These are phyloP conservation scores for Kwoniella shandongensis DNA, from an alignment of 768 basidiomycete species.

Conservation along the genomic window DNA sequence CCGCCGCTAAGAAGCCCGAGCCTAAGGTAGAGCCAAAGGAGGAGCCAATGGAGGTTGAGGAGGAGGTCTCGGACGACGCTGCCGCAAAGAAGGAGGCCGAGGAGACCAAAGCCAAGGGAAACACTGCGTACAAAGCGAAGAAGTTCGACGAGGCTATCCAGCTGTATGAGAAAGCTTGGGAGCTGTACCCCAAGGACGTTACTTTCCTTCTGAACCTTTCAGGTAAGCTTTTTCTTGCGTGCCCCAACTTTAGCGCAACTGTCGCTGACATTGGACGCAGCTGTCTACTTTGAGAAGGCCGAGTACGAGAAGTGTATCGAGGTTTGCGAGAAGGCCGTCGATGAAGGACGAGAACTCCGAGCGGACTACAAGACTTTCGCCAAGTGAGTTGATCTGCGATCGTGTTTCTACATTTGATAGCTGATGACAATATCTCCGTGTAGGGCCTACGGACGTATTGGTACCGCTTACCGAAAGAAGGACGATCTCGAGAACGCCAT, in stretches of 20 bases:
- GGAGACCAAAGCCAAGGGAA: slow-evolving; percentile 74
- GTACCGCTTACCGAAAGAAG: slow-evolving; percentile 79
- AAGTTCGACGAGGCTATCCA: slow-evolving; percentile 74
- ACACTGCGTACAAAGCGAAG: slow-evolving; percentile 80
- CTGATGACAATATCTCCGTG: slow-evolving; percentile 2
- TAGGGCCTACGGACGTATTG: slow-evolving; percentile 80
- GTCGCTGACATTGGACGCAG: slow-evolving; percentile 54
- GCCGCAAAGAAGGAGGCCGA: slow-evolving; percentile 74
- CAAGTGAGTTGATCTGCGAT: slow-evolving; percentile 57
- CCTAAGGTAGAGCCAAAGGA: slow-evolving; percentile 48
- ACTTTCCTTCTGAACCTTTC: slow-evolving; percentile 89
- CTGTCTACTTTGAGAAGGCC: slow-evolving; percentile 89
- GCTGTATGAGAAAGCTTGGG: slow-evolving; percentile 86
- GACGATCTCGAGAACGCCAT: slow-evolving; percentile 73
- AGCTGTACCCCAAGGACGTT: slow-evolving; percentile 86
- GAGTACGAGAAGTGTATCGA: slow-evolving; percentile 89
- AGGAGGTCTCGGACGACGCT: slow-evolving; percentile 66
- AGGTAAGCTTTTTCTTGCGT: slow-evolving; percentile 56
- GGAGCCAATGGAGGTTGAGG: slow-evolving; percentile 56
- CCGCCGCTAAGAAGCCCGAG: slow-evolving; percentile 52
- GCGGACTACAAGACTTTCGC: slow-evolving; percentile 94
- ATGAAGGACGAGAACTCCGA: slow-evolving; percentile 85
- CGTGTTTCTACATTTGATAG: neutral
- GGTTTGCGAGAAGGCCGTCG: slow-evolving; percentile 91
- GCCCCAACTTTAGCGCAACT: neutral